Evolutionary conservation across 805 yeast genomes (phyloP), one percentile per base, ranked within the genome.

Genomic region (Candida railenensis): DNA sequence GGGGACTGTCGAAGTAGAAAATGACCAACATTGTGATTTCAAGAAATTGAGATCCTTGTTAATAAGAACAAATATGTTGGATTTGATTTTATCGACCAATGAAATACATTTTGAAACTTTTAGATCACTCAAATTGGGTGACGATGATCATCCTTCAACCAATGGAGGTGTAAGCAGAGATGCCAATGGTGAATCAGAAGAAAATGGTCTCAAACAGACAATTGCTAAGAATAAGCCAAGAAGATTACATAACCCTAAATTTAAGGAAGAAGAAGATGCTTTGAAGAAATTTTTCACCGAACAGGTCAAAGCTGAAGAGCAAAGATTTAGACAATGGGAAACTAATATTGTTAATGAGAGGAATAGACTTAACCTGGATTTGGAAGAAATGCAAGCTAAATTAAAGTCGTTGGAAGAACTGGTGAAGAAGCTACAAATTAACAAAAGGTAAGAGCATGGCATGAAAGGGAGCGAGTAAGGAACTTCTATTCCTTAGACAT

Each of bases 291-390:
- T 87, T 67, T 94, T 94, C 71, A 92, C 98, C 8, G 97, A 91
- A 67, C 97, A 94, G 74, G 77, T 94, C 50, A 91, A 92, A 73
- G 87, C 87, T 41, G 99, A 94, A 73, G 99, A 94, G 62, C 95
- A 89, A 61, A 81, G 99, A 63, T 94, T 94, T 69, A 88, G 95
- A 76, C 96, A 92, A 75, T 94, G 99, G 99, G 97, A 91, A 73
- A 88, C 90, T 58, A 92, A 94, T 64, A 89, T 94, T 57, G 94
- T 90, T 55, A 89, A 89, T 57, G 97, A 94, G 73, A 87, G 96
- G 73, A 88, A 90, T 69, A 82, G 96, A 66, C 78, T 94, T 64
- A 94, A 94, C 71, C 87, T 86, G 67, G 99, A 94, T 68, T 78
- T 94, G 59, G 97, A 92, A 59, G 89, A 87, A 56, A 81, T 91